Percentiles rank a stretch among this genome's conserved stretches.
Evolutionary conservation across 768 basidiomycete genomes (phyloP).

Genomic region (Kwoniella botswanensis): DNA sequence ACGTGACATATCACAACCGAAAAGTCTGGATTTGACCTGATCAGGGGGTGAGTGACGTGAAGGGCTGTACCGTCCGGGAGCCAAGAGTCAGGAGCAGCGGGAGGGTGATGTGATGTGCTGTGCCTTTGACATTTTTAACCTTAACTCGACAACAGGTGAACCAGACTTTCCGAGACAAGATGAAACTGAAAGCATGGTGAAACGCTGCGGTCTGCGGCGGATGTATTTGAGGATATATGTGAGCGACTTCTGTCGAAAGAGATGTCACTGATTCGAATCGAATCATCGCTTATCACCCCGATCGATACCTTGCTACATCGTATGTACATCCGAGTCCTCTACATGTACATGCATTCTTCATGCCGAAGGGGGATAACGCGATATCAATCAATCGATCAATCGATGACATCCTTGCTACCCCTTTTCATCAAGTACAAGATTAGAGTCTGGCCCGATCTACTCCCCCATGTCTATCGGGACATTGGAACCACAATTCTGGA

Average conservation of each 20-base stretch:
- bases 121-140: background rate
- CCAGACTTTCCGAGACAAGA: background rate
- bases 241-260: too few species aligned
- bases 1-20: background rate
- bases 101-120: background rate
- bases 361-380: background rate
- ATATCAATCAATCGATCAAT: background rate
- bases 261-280: too few species aligned
- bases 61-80: background rate
- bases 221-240: background rate
- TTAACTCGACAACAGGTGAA: background rate
- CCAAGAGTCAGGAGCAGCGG: background rate
- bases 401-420: too few species aligned
- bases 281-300: too few species aligned
- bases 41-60: background rate
- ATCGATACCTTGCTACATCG: too few species aligned
- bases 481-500: background rate
- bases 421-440: background rate
- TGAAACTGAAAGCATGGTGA: background rate
- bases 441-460: background rate
- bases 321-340: too few species aligned
- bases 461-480: background rate
- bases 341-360: background rate
- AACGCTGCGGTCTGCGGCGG: background rate
- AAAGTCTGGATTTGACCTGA: background rate